phyloP scores from a whole-genome alignment of 371 early-diverging fungal genomes.

The Mucor velutinosus region DNA sequence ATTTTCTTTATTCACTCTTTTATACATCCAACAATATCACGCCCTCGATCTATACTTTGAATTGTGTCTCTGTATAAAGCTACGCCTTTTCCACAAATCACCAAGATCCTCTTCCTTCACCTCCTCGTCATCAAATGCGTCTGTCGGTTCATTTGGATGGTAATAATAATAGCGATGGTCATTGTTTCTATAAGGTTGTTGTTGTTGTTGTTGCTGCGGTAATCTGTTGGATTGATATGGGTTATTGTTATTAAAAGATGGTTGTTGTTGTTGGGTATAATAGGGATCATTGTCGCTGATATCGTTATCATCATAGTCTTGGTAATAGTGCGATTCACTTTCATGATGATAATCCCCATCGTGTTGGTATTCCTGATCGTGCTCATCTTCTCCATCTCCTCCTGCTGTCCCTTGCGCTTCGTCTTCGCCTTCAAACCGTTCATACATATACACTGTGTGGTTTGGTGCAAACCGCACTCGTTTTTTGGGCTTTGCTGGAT shows the following conservation, averaged over 20 bases:
- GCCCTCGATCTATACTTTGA: background rate
- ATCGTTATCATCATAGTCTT: background rate
- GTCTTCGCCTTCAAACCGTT: constrained; percentile 10
- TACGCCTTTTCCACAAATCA: background rate
- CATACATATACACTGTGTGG: background rate
- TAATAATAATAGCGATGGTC: background rate
- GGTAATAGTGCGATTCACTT: background rate
- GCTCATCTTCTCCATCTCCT: background rate
- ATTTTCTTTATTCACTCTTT: background rate
- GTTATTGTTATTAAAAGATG: background rate
- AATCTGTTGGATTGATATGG: background rate
- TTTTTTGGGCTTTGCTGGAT: constrained; percentile 8
- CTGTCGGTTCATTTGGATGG: background rate
- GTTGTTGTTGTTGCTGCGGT: background rate
- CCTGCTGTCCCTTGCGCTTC: constrained; percentile 5
- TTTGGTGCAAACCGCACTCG: constrained; percentile 19
- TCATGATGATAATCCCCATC: background rate
- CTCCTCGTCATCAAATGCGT: background rate
- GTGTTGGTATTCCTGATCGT: background rate
- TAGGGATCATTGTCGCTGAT: background rate
- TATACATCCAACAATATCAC: background rate
- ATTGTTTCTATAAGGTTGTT: background rate
- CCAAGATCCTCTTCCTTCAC: background rate
- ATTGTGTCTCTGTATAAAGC: background rate
- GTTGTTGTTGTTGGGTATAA: constrained; percentile 9